Base-by-base conservation (phyloP, 2,329 filamentous ascomycete genomes). In the Aspergillus fructus region DNA sequence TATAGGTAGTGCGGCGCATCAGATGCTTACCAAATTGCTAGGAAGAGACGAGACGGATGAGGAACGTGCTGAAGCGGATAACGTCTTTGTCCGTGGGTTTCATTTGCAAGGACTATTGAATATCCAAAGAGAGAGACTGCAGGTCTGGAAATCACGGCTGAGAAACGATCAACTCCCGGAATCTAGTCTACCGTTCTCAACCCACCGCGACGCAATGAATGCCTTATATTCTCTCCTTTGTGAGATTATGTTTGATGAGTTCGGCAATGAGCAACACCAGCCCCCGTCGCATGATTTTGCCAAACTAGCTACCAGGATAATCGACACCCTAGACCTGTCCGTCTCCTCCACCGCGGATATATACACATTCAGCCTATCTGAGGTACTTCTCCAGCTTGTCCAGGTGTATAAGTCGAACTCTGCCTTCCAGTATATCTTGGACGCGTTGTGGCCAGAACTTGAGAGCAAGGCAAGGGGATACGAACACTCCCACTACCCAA, bases 401-500 rank as follows among this genome's bases (percentile, higher is more conserved):
- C 53, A 52, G 8, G 34, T 52, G 1, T 60, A 15, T 30, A 50
- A 33, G 11, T 62, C 60, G 0, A 30, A 58, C 2, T 3, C 30
- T 0, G 11, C 59, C 2, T 60, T 62, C 17, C 21, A 55, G n/a
- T 56, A 40, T 24, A 60, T 59, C 3, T 40, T 62, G n/a, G 62
- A 63, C 40, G 19, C 58, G 7, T 7, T 60, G n/a, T 66, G 63
- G 63, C 64, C 64, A 34, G 53, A 34, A 2, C 33, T 66, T 2
- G 64, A 66, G 39, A 30, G 12, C 2, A 46, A 43, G 2, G 60
- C 56, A 12, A 54, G 61, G 34, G 64, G 64, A 5, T 66, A 57
- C 43, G 64, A 66, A 43, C 62, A 66, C 49, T 66, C 64, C 13
- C 64, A 66, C 49, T 62, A 61, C 23, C 64, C 64, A 1, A 66